Base-by-base conservation (phyloP, 345 rosid genomes). In the Jatropha curcas region DNA sequence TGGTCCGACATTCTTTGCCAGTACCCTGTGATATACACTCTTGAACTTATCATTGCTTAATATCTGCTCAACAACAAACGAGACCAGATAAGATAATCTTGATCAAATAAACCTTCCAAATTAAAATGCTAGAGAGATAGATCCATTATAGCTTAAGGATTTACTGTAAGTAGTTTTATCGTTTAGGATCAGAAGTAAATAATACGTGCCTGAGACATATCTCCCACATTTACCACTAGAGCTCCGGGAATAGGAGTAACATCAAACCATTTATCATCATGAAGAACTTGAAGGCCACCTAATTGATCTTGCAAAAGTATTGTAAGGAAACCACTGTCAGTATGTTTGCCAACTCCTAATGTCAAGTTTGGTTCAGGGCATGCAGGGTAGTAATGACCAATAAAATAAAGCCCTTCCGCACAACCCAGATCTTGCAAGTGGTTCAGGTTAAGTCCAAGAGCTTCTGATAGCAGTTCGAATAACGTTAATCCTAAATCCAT, bases 341-440 rank as follows among this genome's bases (percentile, higher is more conserved):
- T n/a, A n/a, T 75, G 78, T 37, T 39, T 68, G n/a, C 22, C 11
- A 3, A 51, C 19, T 5, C 78, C 78, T 52, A 68, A 2, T 1
- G 73, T 61, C 39, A 71, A 34, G 4, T 24, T 51, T 35, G 75
- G 75, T 17, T 71, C 59, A 17, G 75, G 75, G 8, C 75, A 71
- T 5, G 68, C 60, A 10, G 75, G 68, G 9, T 71, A 71, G 53
- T 68, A 76, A 27, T 70, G 74, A 35, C 75, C 30, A 8, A 62
- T 0, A 19, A 70, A 7, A 14, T 11, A 25, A 1, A 76, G 45
- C 4, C 74, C 75, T 12, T 64, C 51, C 4, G 25, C 70, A 10
- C 71, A 70, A 10, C 65, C 75, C 65, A 76, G 34, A 5, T 76
- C 59, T 7, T 55, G 70, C 34, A 76, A 14, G 31, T 76, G 65